Evolutionary conservation across 177 flowering plant species (phyloP).

Genomic region (Telopea speciosissima): DNA sequence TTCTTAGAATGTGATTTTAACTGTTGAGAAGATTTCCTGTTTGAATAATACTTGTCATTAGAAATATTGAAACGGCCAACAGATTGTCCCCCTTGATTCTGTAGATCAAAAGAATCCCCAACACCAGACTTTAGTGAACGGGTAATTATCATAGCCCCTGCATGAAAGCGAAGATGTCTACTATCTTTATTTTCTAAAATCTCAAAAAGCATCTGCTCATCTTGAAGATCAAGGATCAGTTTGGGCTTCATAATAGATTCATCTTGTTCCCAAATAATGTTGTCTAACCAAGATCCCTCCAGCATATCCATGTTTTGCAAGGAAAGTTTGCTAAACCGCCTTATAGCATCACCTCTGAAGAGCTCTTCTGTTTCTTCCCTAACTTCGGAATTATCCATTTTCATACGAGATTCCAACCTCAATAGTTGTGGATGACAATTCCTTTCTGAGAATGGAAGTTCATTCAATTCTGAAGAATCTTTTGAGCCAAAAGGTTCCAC

Average conservation of each 20-base stretch:
- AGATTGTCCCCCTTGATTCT: conserved; percentile 45
- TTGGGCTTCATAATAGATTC: conserved; percentile 49
- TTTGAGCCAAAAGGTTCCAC: conserved; percentile 62
- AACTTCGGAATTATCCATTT: conserved; percentile 22
- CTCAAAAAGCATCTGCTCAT: conserved; percentile 95
- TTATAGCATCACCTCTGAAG: conserved; percentile 28
- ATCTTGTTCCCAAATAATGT: conserved; percentile 71
- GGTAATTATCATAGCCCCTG: conserved; percentile 80
- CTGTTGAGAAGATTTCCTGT: conserved; percentile 77
- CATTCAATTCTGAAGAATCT: conserved; percentile 16
- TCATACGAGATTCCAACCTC: conserved; percentile 56
- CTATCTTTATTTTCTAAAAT: conserved; percentile 54
- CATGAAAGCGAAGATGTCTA: conserved; percentile 58
- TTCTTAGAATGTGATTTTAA: conserved; percentile 74
- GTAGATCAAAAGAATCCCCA: conserved; percentile 47
- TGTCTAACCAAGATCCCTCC: conserved; percentile 81
- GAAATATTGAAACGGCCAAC: conserved; percentile 71
- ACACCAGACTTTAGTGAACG: conserved; percentile 37
- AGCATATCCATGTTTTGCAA: conserved; percentile 55
- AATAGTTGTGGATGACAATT: conserved; percentile 72
- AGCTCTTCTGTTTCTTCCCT: conserved; percentile 28
- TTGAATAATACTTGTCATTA: conserved; percentile 83
- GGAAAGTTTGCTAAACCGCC: conserved; percentile 44
- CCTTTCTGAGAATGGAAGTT: conserved; percentile 20
- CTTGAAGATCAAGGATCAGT: conserved; percentile 88